Evolutionary conservation across 2,329 filamentous ascomycete species (phyloP), one percentile per base, ranked within the genome.

Genomic region (Verticillium tricorpus): DNA sequence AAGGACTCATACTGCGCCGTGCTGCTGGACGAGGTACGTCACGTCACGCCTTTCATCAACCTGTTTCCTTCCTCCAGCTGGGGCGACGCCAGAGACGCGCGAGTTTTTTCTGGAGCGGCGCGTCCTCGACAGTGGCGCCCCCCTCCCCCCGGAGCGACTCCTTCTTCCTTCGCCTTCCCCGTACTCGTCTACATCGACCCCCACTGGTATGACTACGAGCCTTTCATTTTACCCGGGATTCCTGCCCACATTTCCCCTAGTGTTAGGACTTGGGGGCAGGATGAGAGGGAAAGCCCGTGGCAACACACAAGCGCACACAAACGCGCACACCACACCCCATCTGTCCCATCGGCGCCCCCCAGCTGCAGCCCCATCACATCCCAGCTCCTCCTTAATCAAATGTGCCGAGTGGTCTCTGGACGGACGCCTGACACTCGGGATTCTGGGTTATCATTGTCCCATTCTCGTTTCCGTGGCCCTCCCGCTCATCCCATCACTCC

Each of bases 381-480:
- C 64, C 63, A 63, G 64, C 57, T 65, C 63, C 64, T 65, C 64
- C 64, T 65, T 63, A 65, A 65, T 65, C 50, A 58, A 65, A 64
- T 59, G 57, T 65, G 56, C 61, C 63, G 61, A 64, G 63, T 65
- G 64, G 64, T 59, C 31, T 31, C 45, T 54, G 62, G 61, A 64
- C 19, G 40, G 40, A 22, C 40, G 19, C 40, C 40, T 50, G n/a
- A 50, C 40, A 50, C 40, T 50, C 40, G 40, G 40, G 40, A 50
- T 50, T 50, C 9, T 50, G 40, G 40, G 40, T 50, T 50, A 50
- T 50, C 40, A 50, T 50, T 50, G 40, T 50, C 40, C 40, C 40
- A 50, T 50, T 50, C 40, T 50, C 40, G 19, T 50, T 50, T 50
- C 40, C 40, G 40, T 50, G 40, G 40, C 40, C 9, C 40, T n/a